Evolutionary conservation across 78 protist species (phyloP).

Genomic region (Dictyostelium intermedium): DNA sequence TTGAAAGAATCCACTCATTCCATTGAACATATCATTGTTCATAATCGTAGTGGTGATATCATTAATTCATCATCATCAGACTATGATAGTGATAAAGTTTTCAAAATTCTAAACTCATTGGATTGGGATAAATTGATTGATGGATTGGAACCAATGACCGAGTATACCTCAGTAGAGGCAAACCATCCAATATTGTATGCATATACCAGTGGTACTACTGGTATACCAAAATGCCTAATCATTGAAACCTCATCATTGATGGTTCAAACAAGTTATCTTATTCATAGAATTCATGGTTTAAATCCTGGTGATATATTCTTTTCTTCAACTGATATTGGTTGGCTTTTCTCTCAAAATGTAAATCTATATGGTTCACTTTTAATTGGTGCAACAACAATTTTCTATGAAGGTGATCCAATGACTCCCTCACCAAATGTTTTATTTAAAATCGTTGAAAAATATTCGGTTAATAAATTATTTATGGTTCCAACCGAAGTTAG

Average conservation of each 20-base stretch:
- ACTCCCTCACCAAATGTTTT: background rate
- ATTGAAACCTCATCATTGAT: background rate
- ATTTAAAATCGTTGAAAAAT: background rate
- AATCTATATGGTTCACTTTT: background rate
- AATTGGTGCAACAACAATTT: background rate
- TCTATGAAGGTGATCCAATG: background rate
- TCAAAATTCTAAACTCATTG: background rate
- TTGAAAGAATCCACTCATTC: background rate
- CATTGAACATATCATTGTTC: background rate
- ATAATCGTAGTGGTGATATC: background rate
- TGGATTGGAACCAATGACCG: background rate
- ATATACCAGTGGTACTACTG: constrained; percentile 22
- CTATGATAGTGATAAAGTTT: background rate
- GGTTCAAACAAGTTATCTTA: background rate
- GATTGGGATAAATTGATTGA: background rate
- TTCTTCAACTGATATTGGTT: background rate
- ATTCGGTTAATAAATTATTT: background rate
- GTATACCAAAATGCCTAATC: background rate
- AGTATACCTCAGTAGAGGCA: background rate
- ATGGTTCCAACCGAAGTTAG: background rate
- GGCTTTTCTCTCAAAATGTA: background rate
- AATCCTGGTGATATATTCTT: background rate
- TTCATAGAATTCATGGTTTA: background rate
- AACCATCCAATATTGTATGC: background rate
- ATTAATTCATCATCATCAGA: background rate